Evolutionary conservation across 768 basidiomycete species (phyloP).

Genomic region (Kwoniella newhampshirensis): DNA sequence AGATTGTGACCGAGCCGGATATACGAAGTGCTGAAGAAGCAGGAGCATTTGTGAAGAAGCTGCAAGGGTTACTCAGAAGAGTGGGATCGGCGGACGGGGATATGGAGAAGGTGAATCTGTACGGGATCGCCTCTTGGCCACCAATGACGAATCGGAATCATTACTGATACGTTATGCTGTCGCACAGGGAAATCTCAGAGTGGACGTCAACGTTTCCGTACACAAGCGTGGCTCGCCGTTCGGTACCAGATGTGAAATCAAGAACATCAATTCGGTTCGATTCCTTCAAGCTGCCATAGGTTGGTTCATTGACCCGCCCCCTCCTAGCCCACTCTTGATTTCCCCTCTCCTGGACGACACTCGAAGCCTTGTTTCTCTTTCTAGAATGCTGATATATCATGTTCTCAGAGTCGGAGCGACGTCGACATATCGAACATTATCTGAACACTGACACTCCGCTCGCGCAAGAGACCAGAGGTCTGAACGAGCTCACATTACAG

Average conservation of each 20-base stretch:
- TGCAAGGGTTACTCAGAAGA: slow-evolving; percentile 77
- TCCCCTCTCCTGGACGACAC: no score
- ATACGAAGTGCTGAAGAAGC: slow-evolving; percentile 87
- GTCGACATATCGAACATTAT: slow-evolving; percentile 64
- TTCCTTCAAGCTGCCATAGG: slow-evolving; percentile 83
- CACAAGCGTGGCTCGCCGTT: slow-evolving; percentile 61
- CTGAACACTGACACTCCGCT: slow-evolving; percentile 57
- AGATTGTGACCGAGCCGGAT: slow-evolving; percentile 93
- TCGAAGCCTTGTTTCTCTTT: no score
- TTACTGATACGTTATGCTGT: no score
- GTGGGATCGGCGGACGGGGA: slow-evolving; percentile 89
- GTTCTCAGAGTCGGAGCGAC: slow-evolving; percentile 70
- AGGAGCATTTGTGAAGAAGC: slow-evolving; percentile 74
- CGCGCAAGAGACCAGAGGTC: slow-evolving; percentile 84
- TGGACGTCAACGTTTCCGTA: slow-evolving; percentile 93
- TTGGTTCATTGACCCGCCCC: no score
- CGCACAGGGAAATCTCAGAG: slow-evolving; percentile 85
- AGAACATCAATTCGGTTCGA: slow-evolving; percentile 89
- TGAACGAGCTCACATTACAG: slow-evolving; percentile 74
- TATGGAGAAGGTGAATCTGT: slow-evolving; percentile 77
- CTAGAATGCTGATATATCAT: background rate
- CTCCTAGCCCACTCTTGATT: no score
- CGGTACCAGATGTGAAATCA: slow-evolving; percentile 88
- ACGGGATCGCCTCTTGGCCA: background rate
- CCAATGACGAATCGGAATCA: no score